Evolutionary conservation across 2,329 filamentous ascomycete genomes (phyloP).

Genomic region (Elsinoe perseae): DNA sequence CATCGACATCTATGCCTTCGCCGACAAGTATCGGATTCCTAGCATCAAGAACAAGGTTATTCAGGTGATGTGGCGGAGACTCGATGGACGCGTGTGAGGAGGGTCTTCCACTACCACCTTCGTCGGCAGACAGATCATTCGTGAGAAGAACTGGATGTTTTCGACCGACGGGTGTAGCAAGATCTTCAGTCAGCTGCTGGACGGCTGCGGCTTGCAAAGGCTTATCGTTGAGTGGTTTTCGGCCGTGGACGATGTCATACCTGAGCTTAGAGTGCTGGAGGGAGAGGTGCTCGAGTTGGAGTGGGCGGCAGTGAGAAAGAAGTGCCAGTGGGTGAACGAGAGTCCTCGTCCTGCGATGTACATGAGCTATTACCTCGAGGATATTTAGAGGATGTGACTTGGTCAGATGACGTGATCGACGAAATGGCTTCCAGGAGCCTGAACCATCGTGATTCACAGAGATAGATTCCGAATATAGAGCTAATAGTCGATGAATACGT

Average conservation of each 20-base stretch:
- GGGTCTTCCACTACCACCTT: background rate
- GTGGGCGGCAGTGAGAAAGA: background rate
- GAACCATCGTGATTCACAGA: too few species aligned
- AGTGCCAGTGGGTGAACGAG: background rate
- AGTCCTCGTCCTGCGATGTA: too few species aligned
- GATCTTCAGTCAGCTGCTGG: background rate
- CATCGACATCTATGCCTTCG: conserved; percentile 15
- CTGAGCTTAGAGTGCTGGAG: background rate
- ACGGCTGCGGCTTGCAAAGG: background rate
- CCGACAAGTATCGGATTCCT: conserved; percentile 14
- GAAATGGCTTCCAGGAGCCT: too few species aligned
- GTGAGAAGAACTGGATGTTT: background rate
- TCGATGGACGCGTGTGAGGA: background rate
- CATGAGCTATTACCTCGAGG: too few species aligned
- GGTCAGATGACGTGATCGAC: too few species aligned
- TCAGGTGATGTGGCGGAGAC: background rate
- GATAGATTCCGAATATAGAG: too few species aligned
- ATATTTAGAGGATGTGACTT: too few species aligned
- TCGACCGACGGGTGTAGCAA: background rate
- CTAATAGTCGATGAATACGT: too few species aligned
- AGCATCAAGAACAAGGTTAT: conserved; percentile 2
- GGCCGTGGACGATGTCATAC: background rate
- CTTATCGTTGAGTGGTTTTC: background rate
- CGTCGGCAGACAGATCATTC: too few species aligned
- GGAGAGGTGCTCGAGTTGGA: background rate